Evolutionary conservation across 1,284 basidiomycete species (phyloP), one percentile per base, ranked within the genome.

Genomic region (Ceratobasidium sp.): DNA sequence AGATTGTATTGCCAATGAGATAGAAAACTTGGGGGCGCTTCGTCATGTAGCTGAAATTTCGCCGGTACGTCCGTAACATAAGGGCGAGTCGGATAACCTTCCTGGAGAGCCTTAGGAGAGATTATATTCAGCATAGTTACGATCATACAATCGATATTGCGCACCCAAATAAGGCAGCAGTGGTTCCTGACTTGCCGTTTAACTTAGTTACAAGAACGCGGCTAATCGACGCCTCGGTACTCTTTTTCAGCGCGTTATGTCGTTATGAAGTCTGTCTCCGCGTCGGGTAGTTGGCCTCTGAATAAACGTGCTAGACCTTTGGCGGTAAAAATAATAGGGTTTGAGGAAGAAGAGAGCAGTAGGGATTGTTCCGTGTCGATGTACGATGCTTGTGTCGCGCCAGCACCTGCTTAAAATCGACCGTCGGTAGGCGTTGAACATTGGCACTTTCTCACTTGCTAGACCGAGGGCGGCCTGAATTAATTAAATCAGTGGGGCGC

Each of bases 341-440:
- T 85, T 23, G 91, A 91, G 1, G 92, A 85, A 75, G 96, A 79
- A 1, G 92, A 91, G 1, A 95, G 95, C 76, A 95, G 91, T 44
- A 90, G 92, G 62, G 96, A 87, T 78, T 97, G 93, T 80, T 98
- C 96, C 57, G 94, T 94, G 82, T 94, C 98, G 82, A 95, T 96
- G 73, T 95, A 93, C 80, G 89, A 85, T 46, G 81, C 80, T 82
- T 89, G 83, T 79, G 92, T 88, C 63, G 85, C 85, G 83, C 91
- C 94, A 78, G 80, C 83, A 77, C 94, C 89, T 75, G 43, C 49
- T 44, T 66, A 28, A 44, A 54, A 50, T 18, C 73, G 38, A 5
- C 38, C 11, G 46, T 58, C 9, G 47, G 18, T 47, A 41, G 35
- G 7, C n/a, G 35, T 38, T 3, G 30, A 35, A 18, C 16, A 49